A percentile compares a stretch with the other conserved stretches of the same genome.
phyloP scores from a whole-genome alignment of 441 rosid genomes.

The Melastoma candidum region DNA sequence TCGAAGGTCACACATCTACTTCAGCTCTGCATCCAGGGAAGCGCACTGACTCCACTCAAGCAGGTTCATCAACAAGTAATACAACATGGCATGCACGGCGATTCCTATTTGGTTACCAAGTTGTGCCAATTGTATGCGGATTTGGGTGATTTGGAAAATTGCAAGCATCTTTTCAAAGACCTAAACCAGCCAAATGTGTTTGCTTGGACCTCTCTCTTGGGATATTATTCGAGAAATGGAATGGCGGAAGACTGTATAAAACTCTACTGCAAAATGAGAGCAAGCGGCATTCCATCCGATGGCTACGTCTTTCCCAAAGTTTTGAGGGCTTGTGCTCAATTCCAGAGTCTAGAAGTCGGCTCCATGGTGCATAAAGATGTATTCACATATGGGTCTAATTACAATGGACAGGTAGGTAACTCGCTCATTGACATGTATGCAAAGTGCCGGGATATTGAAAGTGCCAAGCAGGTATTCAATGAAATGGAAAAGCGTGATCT shows the following conservation, averaged over 20 bases:
- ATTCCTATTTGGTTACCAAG: conserved; percentile 23
- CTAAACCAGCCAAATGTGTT: conserved; percentile 28
- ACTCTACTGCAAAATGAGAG: conserved; percentile 21
- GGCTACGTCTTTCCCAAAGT: conserved; percentile 21
- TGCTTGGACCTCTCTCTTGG: conserved; percentile 25
- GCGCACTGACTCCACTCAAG: conserved; percentile 17
- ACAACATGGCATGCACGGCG: conserved; percentile 9
- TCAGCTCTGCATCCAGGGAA: conserved; percentile 22
- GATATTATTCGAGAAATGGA: conserved; percentile 21
- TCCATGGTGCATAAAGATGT: conserved; percentile 17
- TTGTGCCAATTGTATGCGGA: conserved; percentile 21
- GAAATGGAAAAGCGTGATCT: conserved; percentile 19
- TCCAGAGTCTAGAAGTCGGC: conserved; percentile 11
- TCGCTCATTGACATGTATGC: conserved; percentile 23
- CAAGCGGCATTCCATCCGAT: conserved; percentile 14
- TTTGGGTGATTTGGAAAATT: conserved; percentile 17
- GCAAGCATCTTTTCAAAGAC: conserved; percentile 15
- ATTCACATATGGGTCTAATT: conserved; percentile 12
- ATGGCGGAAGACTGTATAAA: conserved; percentile 12
- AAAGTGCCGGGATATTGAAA: conserved; percentile 12
- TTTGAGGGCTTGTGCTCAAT: conserved; percentile 14
- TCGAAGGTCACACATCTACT: conserved; percentile 4
- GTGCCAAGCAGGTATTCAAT: conserved; percentile 16
- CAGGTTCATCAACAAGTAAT: conserved; percentile 27
- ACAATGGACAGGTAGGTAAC: conserved; percentile 18